Evolutionary conservation across 116 monocot species (phyloP).

Genomic region (Cymodocea nodosa): DNA sequence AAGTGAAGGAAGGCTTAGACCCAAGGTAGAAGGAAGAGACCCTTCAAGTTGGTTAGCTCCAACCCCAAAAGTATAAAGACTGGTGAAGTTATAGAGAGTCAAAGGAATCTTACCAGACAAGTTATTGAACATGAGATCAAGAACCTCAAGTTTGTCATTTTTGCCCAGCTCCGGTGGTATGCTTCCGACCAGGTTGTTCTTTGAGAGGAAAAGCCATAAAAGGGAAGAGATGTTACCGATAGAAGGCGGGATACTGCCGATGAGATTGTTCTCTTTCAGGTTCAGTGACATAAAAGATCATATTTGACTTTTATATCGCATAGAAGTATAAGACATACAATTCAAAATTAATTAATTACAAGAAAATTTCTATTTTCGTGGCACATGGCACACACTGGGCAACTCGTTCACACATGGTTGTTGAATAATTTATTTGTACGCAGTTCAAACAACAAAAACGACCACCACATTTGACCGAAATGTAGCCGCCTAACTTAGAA

Average conservation of each 20-base stretch:
- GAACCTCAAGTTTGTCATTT: neutral
- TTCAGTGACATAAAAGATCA: no score
- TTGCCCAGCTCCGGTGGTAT: conserved; percentile 3
- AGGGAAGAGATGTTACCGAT: conserved; percentile 4
- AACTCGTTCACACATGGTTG: no score
- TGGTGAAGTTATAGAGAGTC: conserved; percentile 28
- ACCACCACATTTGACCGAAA: no score
- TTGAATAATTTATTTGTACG: no score
- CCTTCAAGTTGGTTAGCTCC: conserved; percentile 29
- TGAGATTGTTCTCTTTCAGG: conserved; percentile 3
- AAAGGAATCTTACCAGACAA: conserved; percentile 4
- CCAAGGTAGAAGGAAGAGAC: conserved; percentile 4
- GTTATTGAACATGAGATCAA: neutral
- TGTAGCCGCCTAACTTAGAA: no score
- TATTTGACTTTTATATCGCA: no score
- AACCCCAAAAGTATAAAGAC: conserved; percentile 10
- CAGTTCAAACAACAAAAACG: no score
- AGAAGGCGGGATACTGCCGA: neutral
- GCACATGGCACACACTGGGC: no score
- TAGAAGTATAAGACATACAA: no score
- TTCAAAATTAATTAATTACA: no score
- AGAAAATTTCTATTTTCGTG: no score
- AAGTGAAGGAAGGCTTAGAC: conserved; percentile 30
- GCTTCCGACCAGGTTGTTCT: conserved; percentile 1
- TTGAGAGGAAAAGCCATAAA: neutral